Base-by-base conservation (phyloP, 164 flowering plant genomes). In the Hamamelis virginiana region DNA sequence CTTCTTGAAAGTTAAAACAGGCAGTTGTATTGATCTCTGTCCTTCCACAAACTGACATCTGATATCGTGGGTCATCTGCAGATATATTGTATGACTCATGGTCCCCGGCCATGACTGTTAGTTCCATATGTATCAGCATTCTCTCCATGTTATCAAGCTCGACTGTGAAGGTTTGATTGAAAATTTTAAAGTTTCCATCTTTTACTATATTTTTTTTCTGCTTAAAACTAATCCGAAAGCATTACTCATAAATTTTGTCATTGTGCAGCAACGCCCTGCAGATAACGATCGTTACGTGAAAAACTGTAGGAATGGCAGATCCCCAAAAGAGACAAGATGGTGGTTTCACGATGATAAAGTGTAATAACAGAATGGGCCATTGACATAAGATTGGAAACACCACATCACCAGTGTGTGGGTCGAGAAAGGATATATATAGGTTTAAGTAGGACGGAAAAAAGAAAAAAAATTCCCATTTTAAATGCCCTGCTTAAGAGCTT, bases 101-200 rank as follows among this genome's bases (percentile, higher is more conserved):
- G 97, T 89, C 97, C 67, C 97, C 97, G 23, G 94, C 97, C 56
- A 91, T 91, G 97, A 91, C 97, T 22, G 94, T 89, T 23, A 86
- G 97, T 76, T 91, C 94, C 56, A 84, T 91, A 75, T 91, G 97
- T 74, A 89, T 89, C 80, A 91, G 97, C 82, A 87, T 91, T 73
- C 89, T 91, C 52, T 91, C 97, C 71, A 91, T 91, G 97, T 69
- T 89, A 23, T 89, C 97, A 50, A 91, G 97, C 84, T 87, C 97
- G 9, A 75, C 92, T 52, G 90, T 62, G 33, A 89, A 89, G 97
- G 97, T 91, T 21, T 63, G 63, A 0, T 48, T 69, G 28, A 22
- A n/a, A 60, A n/a, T 11, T 18, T 28, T 10, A 22, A 43, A 1
- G 9, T 25, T n/a, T n/a, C 41, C 2, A 33, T 2, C 41, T 33